Conservation (phyloP, 768 basidiomycete genomes). For the Porphyrellus cyaneotinctus region DNA sequence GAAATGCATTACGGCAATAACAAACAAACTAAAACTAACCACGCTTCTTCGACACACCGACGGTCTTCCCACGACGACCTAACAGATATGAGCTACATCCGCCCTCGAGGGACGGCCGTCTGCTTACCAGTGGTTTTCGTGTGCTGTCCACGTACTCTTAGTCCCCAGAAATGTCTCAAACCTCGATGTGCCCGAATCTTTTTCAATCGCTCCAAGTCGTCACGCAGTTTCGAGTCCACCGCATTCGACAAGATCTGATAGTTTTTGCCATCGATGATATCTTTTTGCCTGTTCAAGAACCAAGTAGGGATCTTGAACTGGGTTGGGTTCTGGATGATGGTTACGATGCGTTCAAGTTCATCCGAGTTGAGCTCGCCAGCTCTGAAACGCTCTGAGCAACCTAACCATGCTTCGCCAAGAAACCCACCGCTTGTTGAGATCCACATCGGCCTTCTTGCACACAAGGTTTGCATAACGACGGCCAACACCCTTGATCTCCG, state of each 20-base stretch:
- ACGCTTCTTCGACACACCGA: constrained; percentile 93
- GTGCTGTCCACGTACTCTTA: constrained; percentile 97
- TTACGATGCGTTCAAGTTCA: constrained; percentile 97
- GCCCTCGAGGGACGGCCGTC: neutral
- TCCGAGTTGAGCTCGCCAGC: constrained; percentile 99
- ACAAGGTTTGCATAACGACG: constrained; percentile 98
- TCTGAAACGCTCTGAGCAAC: constrained; percentile 39
- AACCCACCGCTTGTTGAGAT: constrained; percentile 93
- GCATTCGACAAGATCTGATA: constrained; percentile 93
- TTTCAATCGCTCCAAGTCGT: constrained; percentile 97
- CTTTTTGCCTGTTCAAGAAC: constrained; percentile 99
- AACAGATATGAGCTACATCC: constrained; percentile 1
- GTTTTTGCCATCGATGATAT: constrained; percentile 96
- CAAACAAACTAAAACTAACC: constrained; percentile 33
- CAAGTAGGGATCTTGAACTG: constrained; percentile 99
- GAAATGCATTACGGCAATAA: constrained; percentile 5
- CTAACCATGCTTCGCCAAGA: neutral
- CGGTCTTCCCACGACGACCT: constrained; percentile 95
- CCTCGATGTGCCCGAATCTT: constrained; percentile 98
- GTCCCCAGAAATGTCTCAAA: constrained; percentile 88
- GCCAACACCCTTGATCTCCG: constrained; percentile 99
- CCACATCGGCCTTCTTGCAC: constrained; percentile 99
- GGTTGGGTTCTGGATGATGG: constrained; percentile 98
- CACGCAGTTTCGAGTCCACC: constrained; percentile 97
- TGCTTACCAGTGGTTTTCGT: constrained; percentile 93